Evolutionary conservation across 495 filamentous ascomycete genomes (phyloP).

Genomic region (Lineolata rhizophorae): DNA sequence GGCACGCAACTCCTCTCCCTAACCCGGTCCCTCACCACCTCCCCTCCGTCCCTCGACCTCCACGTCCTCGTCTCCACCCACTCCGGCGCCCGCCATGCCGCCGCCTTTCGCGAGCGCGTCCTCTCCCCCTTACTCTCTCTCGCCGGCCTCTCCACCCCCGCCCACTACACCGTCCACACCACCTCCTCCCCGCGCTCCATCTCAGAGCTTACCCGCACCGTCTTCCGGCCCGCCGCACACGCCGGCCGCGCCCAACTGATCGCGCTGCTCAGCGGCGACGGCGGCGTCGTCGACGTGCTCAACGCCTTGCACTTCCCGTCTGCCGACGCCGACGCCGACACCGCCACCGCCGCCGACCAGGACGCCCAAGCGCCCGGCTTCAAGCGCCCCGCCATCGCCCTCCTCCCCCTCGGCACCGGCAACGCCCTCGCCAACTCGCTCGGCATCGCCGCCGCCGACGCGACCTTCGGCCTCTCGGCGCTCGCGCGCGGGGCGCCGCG

Average conservation of each 20-base stretch:
- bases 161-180: conserved; percentile 26
- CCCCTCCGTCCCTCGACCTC: no score
- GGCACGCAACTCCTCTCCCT: no score
- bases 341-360: no score
- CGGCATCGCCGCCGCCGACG: conserved; percentile 19
- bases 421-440: conserved; percentile 68
- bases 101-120: conserved; percentile 29
- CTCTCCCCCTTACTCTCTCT: conserved; percentile 33
- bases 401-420: conserved; percentile 66
- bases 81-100: conserved; percentile 46
- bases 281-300: conserved; percentile 55
- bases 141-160: conserved; percentile 16
- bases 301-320: conserved; percentile 41
- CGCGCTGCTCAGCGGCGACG: conserved; percentile 68
- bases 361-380: conserved; percentile 11
- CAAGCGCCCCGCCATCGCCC: conserved; percentile 31
- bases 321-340: no score
- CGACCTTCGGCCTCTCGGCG: conserved; percentile 28
- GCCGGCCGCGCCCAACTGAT: conserved; percentile 31
- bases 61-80: conserved; percentile 51
- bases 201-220: conserved; percentile 29
- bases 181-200: conserved; percentile 40
- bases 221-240: conserved; percentile 26
- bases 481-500: conserved; percentile 17
- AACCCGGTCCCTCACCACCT: no score